Base-by-base conservation (phyloP, 441 rosid species). In the Pelargonium citronellum region DNA sequence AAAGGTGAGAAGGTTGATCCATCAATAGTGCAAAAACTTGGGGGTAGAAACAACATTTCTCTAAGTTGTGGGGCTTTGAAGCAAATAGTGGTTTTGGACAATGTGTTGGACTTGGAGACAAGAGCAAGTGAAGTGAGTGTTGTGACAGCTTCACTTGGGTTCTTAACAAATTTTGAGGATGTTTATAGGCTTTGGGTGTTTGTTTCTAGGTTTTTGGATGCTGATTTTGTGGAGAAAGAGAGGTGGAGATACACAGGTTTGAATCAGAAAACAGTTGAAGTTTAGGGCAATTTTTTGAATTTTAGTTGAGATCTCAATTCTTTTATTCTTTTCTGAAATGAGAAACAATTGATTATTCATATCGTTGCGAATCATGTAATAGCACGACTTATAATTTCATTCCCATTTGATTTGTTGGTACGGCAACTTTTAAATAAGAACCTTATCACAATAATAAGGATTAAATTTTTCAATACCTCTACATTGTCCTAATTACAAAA, bases 221-320 rank as follows among this genome's bases (percentile, higher is more conserved):
- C 97, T 15, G 95, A 91, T 65, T 91, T 91, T 77, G 91, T 89
- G 74, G 97, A 91, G 82, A 88, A 88, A 73, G 96, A 89, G 68
- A 76, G 85, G 73, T 89, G 86, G 88, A 84, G 98, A 74, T 86
- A 86, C 75, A 78, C 79, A 27, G 89, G 93, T 74, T 83, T 91
- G 66, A 88, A 93, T 77, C 88, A 87, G 77, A 84, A 87, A 64
- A 84, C 80, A 0, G 20, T 87, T 41, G 94, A 88, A 77, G 85
- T 87, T 47, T 87, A 24, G 27, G 27, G 17, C 13, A 1, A n/a
- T 2, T 12, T 11, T 24, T 24, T 24, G 2, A 24, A 24, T 24
- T 24, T 1, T 49, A 2, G 2, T 24, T 2, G 27, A 24, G 0
- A 24, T 24, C 27, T 24, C 27, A 24, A 43, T 24, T 24, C 27